Evolutionary conservation across 345 rosid species (phyloP), one percentile per base, ranked within the genome.

Genomic region (Bruguiera sexangula): DNA sequence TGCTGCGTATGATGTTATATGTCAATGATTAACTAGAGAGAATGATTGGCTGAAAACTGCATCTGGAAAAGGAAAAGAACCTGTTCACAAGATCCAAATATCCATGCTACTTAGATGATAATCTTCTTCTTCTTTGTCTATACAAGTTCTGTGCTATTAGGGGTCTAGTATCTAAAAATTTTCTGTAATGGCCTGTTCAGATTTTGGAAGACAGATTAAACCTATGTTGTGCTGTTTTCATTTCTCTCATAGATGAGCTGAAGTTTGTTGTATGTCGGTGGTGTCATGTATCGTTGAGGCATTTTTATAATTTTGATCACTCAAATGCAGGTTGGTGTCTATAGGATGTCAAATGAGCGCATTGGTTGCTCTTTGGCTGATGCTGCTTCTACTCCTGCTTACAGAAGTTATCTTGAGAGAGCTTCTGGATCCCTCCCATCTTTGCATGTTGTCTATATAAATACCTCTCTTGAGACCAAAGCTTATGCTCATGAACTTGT

Each of bases 331-430:
- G 92, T 92, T 71, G 92, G 92, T 62, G 98, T 92, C 20, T 95
- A 92, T 78, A 82, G 97, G 73, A 92, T 95, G 98, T 92, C 99
- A 32, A 74, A 85, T 39, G 99, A 92, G 69, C 87, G 81, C 15
- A 95, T 95, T 36, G 86, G 99, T 79, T 92, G 99, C 88, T 95
- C 98, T 8, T 79, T 95, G 77, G 98, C 99, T 54, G 99, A 92
- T 82, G 97, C 98, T 76, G 99, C 99, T 19, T 80, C 92, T 70
- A 74, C 89, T 77, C 91, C 97, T 73, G 85, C 82, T 79, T 95
- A 95, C 69, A 84, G 88, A 82, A 83, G 77, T 63, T 95, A 89
- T 85, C 95, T 92, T 63, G 81, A 82, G 77, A 70, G 78, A 63
- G 97, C 98, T 78, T 95, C 93, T 69, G 69, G 10, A 55, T 73